Base-by-base conservation (phyloP, 306 rosid genomes). In the Ormosia semicastrata region DNA sequence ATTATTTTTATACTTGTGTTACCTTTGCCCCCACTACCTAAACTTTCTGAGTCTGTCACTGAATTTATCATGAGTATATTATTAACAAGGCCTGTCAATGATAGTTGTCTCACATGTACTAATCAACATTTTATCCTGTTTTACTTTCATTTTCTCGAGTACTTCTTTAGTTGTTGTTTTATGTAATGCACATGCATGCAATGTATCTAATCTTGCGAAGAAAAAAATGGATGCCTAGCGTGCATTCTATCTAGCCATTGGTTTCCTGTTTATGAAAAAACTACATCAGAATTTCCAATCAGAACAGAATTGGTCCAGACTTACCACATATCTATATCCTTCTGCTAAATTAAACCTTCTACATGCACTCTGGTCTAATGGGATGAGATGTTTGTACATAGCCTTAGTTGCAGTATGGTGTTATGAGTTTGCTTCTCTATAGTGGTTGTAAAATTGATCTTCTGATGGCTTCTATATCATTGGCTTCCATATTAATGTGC, bases 361-460 rank as follows among this genome's bases (percentile, higher is more conserved):
- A 66, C 54, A 68, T 18, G 14, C 30, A 18, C 14, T 66, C 18
- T 37, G 14, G 46, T 64, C 64, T 52, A 17, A 71, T 30, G 40
- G 75, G 34, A 24, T 69, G 4, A 69, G 41, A 46, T 47, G 13
- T 30, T 30, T 46, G 13, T 49, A 50, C 63, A 34, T 54, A 71
- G 49, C 64, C 47, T 36, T 36, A 72, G 34, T 37, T 54, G 76
- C 76, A 49, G 32, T 52, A 34, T 4, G 18, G 3, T 71, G 49
- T 52, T 15, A 14, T 9, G 6, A 36, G 41, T 15, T 47, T 17
- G 8, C 37, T 54, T 37, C 29, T 54, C 39, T 46, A n/a, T 12
- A 18, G 33, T 69, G 79, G 65, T 47, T 67, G 18, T 54, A 47
- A 29, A 86, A 54, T 56, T 47, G 68, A 39, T 86, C 73, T 73